Percentiles rank a stretch among this genome's conserved stretches.
Evolutionary conservation across 2,329 filamentous ascomycete genomes (phyloP).

Genomic region (Bipolaris oryzae): DNA sequence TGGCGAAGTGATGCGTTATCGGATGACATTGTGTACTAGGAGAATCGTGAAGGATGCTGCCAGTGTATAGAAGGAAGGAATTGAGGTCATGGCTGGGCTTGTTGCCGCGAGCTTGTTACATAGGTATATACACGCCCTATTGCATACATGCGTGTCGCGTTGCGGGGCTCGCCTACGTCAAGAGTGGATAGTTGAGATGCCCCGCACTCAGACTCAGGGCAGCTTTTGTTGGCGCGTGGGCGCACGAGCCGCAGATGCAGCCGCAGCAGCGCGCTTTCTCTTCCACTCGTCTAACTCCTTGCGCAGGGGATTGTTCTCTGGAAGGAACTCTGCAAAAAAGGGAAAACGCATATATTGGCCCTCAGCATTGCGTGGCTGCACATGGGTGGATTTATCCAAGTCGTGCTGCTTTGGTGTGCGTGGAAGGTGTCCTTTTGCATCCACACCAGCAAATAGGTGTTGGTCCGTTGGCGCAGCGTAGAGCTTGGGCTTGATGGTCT

Average conservation of each 20-base stretch:
- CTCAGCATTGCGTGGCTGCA: constrained; percentile 24
- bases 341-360: constrained; percentile 28
- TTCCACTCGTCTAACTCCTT: constrained; percentile 28
- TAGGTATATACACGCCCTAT: constrained; percentile 17
- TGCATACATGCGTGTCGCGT: constrained; percentile 1
- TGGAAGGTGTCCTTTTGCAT: constrained; percentile 22
- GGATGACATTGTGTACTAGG: constrained; percentile 32
- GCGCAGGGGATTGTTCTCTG: constrained; percentile 24
- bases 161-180: constrained; percentile 11
- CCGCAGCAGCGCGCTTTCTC: constrained; percentile 21
- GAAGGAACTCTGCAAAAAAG: constrained; percentile 32
- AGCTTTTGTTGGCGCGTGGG: neutral
- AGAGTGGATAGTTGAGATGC: neutral
- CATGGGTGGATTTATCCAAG: neutral
- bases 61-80: too few species aligned
- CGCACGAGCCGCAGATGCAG: neutral
- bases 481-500: constrained; percentile 13
- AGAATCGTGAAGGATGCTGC: neutral
- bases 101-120: neutral
- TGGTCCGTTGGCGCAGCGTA: constrained; percentile 28
- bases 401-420: constrained; percentile 9
- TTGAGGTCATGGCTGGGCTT: neutral
- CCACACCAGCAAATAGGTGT: constrained; percentile 39
- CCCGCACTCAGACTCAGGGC: constrained; percentile 11
- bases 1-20: constrained; percentile 58